Conservation (phyloP, 495 filamentous ascomycete species). For the Massariosphaeria phaeospora region DNA sequence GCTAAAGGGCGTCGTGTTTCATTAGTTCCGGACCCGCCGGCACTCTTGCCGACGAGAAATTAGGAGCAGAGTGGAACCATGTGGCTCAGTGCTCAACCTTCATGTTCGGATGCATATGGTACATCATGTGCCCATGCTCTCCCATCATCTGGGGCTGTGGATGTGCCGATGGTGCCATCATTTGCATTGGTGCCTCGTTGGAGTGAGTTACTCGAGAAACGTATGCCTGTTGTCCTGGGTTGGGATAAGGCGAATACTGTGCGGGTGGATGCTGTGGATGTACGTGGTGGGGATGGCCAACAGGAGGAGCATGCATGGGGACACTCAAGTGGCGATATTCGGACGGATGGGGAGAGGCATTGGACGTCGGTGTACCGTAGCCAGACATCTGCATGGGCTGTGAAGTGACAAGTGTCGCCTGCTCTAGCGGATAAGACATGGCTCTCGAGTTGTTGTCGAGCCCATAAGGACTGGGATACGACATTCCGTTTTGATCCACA, state of each 20-base stretch:
- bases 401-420: slow-evolving; percentile 16
- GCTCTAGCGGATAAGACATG: slow-evolving; percentile 32
- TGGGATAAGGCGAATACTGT: slow-evolving; percentile 11
- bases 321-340: slow-evolving; percentile 28
- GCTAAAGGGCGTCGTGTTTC: too few relatives aligned
- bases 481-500: slow-evolving; percentile 10
- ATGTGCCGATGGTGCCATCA: slow-evolving; percentile 27
- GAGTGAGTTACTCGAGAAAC: slow-evolving; percentile 24
- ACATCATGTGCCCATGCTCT: slow-evolving; percentile 32
- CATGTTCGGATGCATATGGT: slow-evolving; percentile 29
- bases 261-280: slow-evolving; percentile 16
- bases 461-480: slow-evolving; percentile 28
- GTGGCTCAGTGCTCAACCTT: slow-evolving; percentile 24
- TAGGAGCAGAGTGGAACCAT: slow-evolving; percentile 1
- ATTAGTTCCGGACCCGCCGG: too few relatives aligned
- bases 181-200: slow-evolving; percentile 30
- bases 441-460: slow-evolving; percentile 28
- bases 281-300: not conserved
- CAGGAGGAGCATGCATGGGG: slow-evolving; percentile 11
- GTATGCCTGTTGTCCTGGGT: slow-evolving; percentile 11
- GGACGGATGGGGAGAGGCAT: slow-evolving; percentile 18
- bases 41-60: too few relatives aligned
- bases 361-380: slow-evolving; percentile 29
- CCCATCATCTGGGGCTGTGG: slow-evolving; percentile 25
- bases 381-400: slow-evolving; percentile 29